Evolutionary conservation across 2,329 filamentous ascomycete species (phyloP).

Genomic region (Hymenoscyphus albidus): DNA sequence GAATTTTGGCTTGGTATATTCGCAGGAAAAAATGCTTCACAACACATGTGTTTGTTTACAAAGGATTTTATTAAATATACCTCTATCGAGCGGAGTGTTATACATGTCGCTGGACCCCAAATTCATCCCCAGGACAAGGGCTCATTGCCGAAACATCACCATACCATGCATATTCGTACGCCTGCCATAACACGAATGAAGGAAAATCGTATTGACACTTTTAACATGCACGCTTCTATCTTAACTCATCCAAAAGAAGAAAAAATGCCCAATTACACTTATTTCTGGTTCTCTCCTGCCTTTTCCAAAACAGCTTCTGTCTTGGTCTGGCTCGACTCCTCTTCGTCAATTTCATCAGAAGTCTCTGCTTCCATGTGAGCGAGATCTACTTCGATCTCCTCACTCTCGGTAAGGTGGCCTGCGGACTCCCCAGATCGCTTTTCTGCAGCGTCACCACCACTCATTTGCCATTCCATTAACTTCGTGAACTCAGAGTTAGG

Average conservation of each 20-base stretch:
- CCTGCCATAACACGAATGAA: constrained; percentile 1
- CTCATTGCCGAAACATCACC: background rate
- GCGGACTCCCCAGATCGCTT: constrained; percentile 31
- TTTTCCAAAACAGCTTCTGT: constrained; percentile 20
- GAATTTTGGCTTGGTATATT: too few species aligned
- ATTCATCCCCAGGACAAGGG: constrained; percentile 4
- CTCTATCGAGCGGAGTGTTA: constrained; percentile 26
- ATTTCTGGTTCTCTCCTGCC: constrained; percentile 4
- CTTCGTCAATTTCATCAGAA: constrained; percentile 18
- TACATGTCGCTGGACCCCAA: constrained; percentile 9
- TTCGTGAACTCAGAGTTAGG: constrained; percentile 82
- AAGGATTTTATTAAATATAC: constrained; percentile 4
- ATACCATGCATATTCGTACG: constrained; percentile 12
- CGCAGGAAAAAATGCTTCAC: background rate
- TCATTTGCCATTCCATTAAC: constrained; percentile 99
- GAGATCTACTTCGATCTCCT: constrained; percentile 29
- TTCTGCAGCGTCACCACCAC: constrained; percentile 64
- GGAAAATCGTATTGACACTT: background rate
- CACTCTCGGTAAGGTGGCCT: constrained; percentile 30
- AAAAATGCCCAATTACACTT: background rate
- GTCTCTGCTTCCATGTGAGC: constrained; percentile 22
- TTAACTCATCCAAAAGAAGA: background rate
- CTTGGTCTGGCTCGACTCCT: constrained; percentile 16
- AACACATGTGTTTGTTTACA: background rate
- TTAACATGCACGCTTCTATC: background rate